Evolutionary conservation across 1,284 basidiomycete species (phyloP).

Genomic region (Rhodotorula sp.): DNA sequence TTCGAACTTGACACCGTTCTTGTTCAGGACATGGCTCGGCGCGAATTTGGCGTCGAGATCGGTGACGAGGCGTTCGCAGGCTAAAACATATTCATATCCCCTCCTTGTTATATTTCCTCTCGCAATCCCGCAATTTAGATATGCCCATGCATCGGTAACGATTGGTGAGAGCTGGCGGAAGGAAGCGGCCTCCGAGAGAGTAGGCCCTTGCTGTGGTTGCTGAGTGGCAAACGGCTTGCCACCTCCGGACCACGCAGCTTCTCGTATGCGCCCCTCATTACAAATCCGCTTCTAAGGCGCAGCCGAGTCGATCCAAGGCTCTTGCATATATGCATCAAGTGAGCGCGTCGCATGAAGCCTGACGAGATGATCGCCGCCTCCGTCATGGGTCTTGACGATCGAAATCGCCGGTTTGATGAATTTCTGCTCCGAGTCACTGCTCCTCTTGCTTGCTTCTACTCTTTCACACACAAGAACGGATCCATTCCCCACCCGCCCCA

Average conservation of each 20-base stretch:
- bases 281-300: too few relatives aligned
- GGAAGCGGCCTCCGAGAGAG: too few relatives aligned
- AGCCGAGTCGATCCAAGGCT: too few relatives aligned
- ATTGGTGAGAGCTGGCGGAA: too few relatives aligned
- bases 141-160: background rate
- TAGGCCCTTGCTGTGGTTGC: too few relatives aligned
- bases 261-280: too few relatives aligned
- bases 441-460: background rate
- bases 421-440: background rate
- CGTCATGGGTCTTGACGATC: background rate
- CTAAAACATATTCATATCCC: background rate
- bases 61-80: constrained; percentile 24
- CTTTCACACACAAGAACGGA: background rate
- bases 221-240: too few relatives aligned
- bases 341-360: too few relatives aligned
- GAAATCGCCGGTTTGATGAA: background rate
- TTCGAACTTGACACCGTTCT: constrained; percentile 48
- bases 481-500: background rate
- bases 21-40: constrained; percentile 50
- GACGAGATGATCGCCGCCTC: background rate
- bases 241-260: too few relatives aligned
- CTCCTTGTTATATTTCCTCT: background rate
- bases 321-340: too few relatives aligned
- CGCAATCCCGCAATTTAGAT: background rate
- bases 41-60: constrained; percentile 54